Percentiles rank a stretch among this genome's conserved stretches.
Conservation (phyloP, 73 alveolate genomes). For the Paramecium octaurelia region DNA sequence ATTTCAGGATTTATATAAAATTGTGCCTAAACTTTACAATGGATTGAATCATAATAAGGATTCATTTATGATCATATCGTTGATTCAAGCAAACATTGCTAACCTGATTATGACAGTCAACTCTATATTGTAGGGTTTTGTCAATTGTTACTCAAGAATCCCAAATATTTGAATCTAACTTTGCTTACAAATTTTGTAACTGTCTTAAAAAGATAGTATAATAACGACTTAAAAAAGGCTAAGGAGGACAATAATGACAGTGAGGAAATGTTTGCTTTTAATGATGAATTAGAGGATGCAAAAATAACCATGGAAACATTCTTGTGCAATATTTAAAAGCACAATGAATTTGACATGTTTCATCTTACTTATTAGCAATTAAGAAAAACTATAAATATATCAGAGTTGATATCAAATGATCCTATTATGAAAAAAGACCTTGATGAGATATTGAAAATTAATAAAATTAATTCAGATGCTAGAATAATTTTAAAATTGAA, state of each 20-base stretch:
- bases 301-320: not conserved
- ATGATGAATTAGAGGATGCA: slow-evolving; percentile 3
- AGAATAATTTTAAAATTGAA: not conserved
- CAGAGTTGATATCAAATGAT: not conserved
- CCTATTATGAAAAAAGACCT: not conserved
- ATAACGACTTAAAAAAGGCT: not conserved
- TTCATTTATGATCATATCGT: not conserved
- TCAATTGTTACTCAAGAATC: not conserved
- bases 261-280: not conserved
- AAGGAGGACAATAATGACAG: not conserved
- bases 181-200: not conserved
- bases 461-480: not conserved
- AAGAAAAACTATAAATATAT: not conserved
- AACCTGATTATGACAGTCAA: not conserved
- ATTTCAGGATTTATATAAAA: not conserved
- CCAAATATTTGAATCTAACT: not conserved
- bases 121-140: not conserved
- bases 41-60: not conserved
- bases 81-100: not conserved
- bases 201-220: not conserved
- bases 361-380: not conserved
- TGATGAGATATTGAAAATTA: not conserved
- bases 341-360: not conserved
- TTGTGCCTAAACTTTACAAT: not conserved
- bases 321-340: not conserved